phyloP scores from a whole-genome alignment of 345 rosid species.

The Odontarrhena argentea region DNA sequence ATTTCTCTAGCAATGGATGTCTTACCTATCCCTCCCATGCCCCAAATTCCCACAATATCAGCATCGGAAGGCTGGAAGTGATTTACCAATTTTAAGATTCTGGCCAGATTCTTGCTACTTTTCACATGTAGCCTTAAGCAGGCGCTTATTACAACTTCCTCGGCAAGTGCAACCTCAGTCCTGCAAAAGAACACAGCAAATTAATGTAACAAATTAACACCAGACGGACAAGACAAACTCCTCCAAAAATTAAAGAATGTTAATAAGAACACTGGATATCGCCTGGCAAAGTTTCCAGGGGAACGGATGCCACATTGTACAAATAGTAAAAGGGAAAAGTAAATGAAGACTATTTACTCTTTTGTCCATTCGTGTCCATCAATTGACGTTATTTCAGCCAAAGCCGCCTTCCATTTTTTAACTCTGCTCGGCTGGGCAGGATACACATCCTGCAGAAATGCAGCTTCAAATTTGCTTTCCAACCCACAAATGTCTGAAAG shows the following conservation, averaged over 20 bases:
- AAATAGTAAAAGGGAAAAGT: background rate
- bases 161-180: background rate
- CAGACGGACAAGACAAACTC: background rate
- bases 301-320: background rate
- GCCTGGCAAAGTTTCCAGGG: background rate
- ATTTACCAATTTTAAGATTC: constrained; percentile 5
- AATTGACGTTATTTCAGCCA: constrained; percentile 2
- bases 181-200: constrained; percentile 1
- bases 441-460: background rate
- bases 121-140: constrained; percentile 5
- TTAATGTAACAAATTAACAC: background rate
- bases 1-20: constrained; percentile 34
- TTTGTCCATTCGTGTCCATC: constrained; percentile 32
- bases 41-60: constrained; percentile 22
- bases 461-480: constrained; percentile 8
- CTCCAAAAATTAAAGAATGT: background rate
- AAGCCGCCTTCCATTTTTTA: constrained; percentile 24
- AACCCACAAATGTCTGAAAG: constrained; percentile 25
- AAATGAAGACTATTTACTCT: constrained; percentile 10
- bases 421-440: background rate
- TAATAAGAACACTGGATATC: background rate
- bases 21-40: constrained; percentile 37
- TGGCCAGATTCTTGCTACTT: constrained; percentile 3
- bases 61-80: constrained; percentile 1
- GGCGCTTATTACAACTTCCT: constrained; percentile 22